A percentile compares a stretch with the other conserved stretches of the same genome.
phyloP scores from a whole-genome alignment of 2,329 filamentous ascomycete genomes.

The Alternaria tenuissima region DNA sequence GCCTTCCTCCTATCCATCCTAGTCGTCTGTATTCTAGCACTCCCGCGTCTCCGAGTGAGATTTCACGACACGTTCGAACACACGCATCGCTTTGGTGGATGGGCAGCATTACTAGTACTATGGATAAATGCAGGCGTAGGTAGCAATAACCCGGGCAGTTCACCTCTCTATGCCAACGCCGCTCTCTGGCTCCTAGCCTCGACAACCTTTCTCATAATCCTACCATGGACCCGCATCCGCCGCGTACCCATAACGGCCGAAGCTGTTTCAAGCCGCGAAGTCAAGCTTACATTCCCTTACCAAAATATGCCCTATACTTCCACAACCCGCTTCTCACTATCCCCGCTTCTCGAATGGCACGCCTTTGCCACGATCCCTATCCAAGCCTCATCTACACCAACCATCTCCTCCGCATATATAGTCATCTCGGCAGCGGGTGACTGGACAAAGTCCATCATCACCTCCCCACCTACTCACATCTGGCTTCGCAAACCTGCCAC shows the following conservation, averaged over 20 bases:
- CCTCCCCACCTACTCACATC: slow-evolving; percentile 19
- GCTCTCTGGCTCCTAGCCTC: slow-evolving; percentile 72
- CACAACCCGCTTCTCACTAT: slow-evolving; percentile 24
- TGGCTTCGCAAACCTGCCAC: slow-evolving; percentile 29
- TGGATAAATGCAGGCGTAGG: slow-evolving; percentile 33
- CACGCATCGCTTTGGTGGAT: slow-evolving; percentile 48
- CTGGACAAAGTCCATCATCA: slow-evolving; percentile 39
- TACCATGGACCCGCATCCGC: slow-evolving; percentile 77
- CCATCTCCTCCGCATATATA: slow-evolving; percentile 22
- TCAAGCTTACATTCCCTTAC: slow-evolving; percentile 65
- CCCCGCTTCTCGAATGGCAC: slow-evolving; percentile 47
- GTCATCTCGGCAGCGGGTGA: slow-evolving; percentile 47
- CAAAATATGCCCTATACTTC: slow-evolving; percentile 34
- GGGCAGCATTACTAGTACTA: slow-evolving; percentile 39
- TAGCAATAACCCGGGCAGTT: slow-evolving; percentile 3
- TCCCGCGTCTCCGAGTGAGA: slow-evolving; percentile 31
- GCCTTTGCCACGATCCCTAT: slow-evolving; percentile 48
- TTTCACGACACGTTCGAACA: slow-evolving; percentile 48
- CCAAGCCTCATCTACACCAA: neutral
- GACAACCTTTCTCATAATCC: slow-evolving; percentile 71
- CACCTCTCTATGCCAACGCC: slow-evolving; percentile 17
- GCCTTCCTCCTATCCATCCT: slow-evolving; percentile 28
- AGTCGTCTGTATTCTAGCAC: slow-evolving; percentile 35
- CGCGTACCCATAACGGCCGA: slow-evolving; percentile 71
- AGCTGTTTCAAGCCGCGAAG: slow-evolving; percentile 73